Percentiles rank a stretch among this genome's conserved stretches.
These are phyloP conservation scores for Petunia axillaris DNA, from an alignment of 257 asterid species.

Conservation along the genomic window DNA sequence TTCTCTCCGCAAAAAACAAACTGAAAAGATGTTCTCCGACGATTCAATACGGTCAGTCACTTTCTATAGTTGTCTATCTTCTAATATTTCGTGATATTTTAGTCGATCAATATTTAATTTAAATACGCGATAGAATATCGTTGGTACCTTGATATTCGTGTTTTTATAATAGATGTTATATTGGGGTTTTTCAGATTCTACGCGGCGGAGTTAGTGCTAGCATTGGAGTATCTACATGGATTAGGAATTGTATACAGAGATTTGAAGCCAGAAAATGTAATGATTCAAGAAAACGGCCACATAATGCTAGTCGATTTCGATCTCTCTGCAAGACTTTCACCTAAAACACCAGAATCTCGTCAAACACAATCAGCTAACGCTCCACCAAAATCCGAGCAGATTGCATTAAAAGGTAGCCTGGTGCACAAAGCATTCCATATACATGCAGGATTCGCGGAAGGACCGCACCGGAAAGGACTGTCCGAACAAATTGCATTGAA, in stretches of 20 bases:
- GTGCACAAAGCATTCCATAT: no score
- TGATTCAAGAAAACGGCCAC: slow-evolving; percentile 90
- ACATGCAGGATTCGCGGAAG: no score
- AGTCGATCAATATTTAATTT: no score
- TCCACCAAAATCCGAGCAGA: no score
- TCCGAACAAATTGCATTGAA: slow-evolving; percentile 26
- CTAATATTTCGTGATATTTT: background rate
- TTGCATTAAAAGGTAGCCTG: no score
- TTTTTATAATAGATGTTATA: background rate
- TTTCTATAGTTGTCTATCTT: background rate
- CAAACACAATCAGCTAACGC: background rate
- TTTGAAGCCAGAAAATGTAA: slow-evolving; percentile 93
- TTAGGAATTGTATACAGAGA: slow-evolving; percentile 86
- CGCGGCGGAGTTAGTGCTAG: slow-evolving; percentile 86
- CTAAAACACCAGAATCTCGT: slow-evolving; percentile 50
- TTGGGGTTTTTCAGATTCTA: slow-evolving; percentile 60
- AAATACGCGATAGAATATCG: background rate
- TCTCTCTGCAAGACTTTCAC: slow-evolving; percentile 73
- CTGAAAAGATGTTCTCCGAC: slow-evolving; percentile 94
- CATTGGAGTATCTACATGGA: slow-evolving; percentile 81
- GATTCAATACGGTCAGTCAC: slow-evolving; percentile 72
- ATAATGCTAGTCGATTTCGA: slow-evolving; percentile 92
- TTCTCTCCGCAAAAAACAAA: slow-evolving; percentile 65
- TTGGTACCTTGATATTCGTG: background rate
- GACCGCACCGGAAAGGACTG: background rate